Evolutionary conservation across 371 early-diverging fungal species (phyloP).

Genomic region (Amoeboaphelidium protococcarum): DNA sequence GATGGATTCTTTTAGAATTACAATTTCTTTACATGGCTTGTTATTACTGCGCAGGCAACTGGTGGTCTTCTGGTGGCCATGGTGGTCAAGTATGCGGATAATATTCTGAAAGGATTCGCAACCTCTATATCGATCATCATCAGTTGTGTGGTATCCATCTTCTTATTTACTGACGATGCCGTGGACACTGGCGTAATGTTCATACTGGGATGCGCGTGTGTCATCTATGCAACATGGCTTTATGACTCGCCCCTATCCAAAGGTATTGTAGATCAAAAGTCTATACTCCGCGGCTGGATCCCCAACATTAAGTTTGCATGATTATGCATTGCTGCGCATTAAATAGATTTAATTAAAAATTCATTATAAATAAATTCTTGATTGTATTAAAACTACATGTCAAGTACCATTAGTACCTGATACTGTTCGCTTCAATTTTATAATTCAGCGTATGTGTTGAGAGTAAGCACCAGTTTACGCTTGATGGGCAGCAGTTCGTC

Average conservation of each 20-base stretch:
- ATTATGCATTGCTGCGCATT: too few species aligned
- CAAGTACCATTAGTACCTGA: too few species aligned
- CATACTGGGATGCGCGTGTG: conserved; percentile 40
- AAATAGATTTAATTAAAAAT: too few species aligned
- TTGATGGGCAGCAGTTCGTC: too few species aligned
- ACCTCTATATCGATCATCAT: conserved; percentile 80
- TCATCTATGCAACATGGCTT: conserved; percentile 45
- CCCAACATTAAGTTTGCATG: too few species aligned
- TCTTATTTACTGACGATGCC: too few species aligned
- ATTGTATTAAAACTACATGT: too few species aligned
- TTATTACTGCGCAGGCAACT: conserved; percentile 57
- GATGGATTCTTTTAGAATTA: conserved; percentile 75
- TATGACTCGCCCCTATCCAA: conserved; percentile 14
- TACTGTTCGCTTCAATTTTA: too few species aligned
- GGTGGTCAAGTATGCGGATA: conserved; percentile 86
- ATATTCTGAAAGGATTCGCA: conserved; percentile 85
- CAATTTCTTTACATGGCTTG: conserved; percentile 35
- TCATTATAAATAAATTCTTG: too few species aligned
- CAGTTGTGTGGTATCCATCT: conserved; percentile 39
- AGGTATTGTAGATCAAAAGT: neutral
- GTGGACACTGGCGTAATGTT: conserved; percentile 54
- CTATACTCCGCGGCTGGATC: too few species aligned
- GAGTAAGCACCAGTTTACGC: too few species aligned
- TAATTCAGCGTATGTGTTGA: too few species aligned
- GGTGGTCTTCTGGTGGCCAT: conserved; percentile 81